These are phyloP conservation scores for Cladosporium sp. DNA, from an alignment of 2,329 filamentous ascomycete species.

Conservation along the genomic window DNA sequence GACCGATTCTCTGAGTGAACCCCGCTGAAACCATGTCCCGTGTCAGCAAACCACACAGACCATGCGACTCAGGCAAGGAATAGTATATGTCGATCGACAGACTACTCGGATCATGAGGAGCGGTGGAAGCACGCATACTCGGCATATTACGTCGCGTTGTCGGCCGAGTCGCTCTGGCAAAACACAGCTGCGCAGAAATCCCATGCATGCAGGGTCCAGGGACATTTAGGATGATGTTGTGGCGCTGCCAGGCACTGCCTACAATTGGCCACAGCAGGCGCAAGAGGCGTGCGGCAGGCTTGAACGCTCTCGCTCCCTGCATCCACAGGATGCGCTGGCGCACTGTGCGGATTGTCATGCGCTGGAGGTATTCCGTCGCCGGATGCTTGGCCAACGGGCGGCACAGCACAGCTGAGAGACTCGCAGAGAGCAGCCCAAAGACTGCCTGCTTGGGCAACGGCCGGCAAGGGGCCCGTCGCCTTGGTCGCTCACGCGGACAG, in stretches of 20 bases:
- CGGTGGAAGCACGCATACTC: constrained; percentile 1
- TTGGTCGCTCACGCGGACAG: constrained; percentile 5
- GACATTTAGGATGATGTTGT: constrained; percentile 7
- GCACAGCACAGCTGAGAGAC: too few relatives aligned
- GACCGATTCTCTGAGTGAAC: constrained; percentile 11
- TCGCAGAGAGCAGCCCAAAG: not conserved
- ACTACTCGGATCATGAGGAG: not conserved
- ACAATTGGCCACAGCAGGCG: constrained; percentile 4
- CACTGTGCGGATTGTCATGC: constrained; percentile 5
- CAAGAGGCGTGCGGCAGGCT: not conserved
- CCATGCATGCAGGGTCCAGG: constrained; percentile 4
- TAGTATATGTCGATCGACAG: constrained; percentile 7
- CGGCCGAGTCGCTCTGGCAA: constrained; percentile 1
- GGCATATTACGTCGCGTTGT: constrained; percentile 5
- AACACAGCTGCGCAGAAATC: not conserved
- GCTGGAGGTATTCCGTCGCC: not conserved
- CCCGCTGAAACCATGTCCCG: constrained; percentile 11
- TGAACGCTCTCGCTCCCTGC: constrained; percentile 3
- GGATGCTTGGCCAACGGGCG: not conserved
- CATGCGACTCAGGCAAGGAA: constrained; percentile 1
- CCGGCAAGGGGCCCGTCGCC: not conserved
- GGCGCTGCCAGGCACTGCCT: constrained; percentile 9
- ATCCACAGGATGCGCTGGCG: constrained; percentile 8
- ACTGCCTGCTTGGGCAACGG: not conserved
- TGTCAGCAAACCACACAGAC: constrained; percentile 7